Conservation (phyloP, 2,329 filamentous ascomycete genomes). For the Xylaria sp. region DNA sequence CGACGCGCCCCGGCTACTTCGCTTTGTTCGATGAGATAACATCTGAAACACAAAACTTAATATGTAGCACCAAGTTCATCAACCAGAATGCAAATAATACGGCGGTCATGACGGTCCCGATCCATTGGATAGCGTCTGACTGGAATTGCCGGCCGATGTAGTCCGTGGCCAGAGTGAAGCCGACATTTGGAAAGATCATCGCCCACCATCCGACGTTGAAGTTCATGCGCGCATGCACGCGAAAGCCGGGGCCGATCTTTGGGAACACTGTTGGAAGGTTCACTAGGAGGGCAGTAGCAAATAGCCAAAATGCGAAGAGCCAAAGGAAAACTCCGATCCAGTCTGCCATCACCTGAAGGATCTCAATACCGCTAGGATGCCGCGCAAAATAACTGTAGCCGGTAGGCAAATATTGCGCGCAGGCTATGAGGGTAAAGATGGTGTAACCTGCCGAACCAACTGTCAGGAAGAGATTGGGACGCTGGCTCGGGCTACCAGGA, state of each 20-base stretch:
- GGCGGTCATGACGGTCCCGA: slow-evolving; percentile 38
- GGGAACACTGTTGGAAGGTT: slow-evolving; percentile 2
- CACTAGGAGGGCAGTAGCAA: background rate
- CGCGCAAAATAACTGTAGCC: slow-evolving; percentile 35
- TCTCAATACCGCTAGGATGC: slow-evolving; percentile 28
- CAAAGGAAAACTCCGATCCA: slow-evolving; percentile 1
- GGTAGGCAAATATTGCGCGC: slow-evolving; percentile 29
- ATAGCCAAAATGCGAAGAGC: slow-evolving; percentile 3
- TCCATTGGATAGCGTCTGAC: slow-evolving; percentile 34
- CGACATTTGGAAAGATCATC: slow-evolving; percentile 41
- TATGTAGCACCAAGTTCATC: slow-evolving; percentile 44
- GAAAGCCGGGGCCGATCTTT: background rate
- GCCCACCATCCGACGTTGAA: slow-evolving; percentile 41
- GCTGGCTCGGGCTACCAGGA: slow-evolving; percentile 60
- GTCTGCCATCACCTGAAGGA: slow-evolving; percentile 1
- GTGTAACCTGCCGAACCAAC: slow-evolving; percentile 54
- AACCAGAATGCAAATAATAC: slow-evolving; percentile 44
- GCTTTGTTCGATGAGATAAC: background rate
- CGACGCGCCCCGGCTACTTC: background rate
- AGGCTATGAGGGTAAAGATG: slow-evolving; percentile 36
- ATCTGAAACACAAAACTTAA: slow-evolving; percentile 40
- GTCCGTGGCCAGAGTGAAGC: slow-evolving; percentile 39
- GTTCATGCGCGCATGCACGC: slow-evolving; percentile 11
- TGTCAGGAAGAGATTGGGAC: slow-evolving; percentile 73
- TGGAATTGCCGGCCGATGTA: slow-evolving; percentile 36